Evolutionary conservation across 176 grass and related monocot species (phyloP).

Genomic region (Oryza punctata): DNA sequence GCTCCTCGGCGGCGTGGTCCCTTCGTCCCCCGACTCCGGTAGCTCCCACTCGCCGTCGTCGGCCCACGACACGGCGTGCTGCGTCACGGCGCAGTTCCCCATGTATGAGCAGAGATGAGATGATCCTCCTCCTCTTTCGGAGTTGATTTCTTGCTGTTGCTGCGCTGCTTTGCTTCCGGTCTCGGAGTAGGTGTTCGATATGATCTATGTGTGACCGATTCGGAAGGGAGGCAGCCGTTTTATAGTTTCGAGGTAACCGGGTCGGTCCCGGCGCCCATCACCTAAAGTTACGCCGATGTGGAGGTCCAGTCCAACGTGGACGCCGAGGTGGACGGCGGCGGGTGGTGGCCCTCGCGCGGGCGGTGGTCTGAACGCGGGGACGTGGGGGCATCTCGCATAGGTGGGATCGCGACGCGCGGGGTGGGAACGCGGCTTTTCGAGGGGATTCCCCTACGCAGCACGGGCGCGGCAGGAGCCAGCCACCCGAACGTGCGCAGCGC

Average conservation of each 20-base stretch:
- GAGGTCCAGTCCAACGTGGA: slow-evolving; percentile 33
- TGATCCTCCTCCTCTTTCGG: background rate
- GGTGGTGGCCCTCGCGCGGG: background rate
- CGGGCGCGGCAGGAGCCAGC: slow-evolving; percentile 8
- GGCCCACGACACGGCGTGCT: slow-evolving; percentile 52
- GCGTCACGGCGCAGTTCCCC: slow-evolving; percentile 66
- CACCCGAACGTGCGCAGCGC: background rate
- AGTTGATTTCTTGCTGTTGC: background rate
- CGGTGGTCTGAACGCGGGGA: slow-evolving; percentile 49
- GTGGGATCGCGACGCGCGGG: background rate
- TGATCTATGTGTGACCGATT: background rate
- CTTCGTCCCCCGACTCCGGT: background rate
- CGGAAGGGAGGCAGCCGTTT: background rate
- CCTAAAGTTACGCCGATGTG: slow-evolving; percentile 28
- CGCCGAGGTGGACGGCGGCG: background rate
- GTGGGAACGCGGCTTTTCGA: slow-evolving; percentile 55
- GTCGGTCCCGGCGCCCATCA: background rate
- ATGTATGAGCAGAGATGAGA: background rate
- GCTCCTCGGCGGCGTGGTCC: background rate
- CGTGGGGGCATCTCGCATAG: slow-evolving; percentile 8
- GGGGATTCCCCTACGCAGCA: slow-evolving; percentile 36
- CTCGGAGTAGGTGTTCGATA: background rate
- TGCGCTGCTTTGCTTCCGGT: background rate
- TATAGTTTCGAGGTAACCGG: slow-evolving; percentile 31
- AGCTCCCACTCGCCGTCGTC: slow-evolving; percentile 69